Percentiles rank a stretch among this genome's conserved stretches.
These are phyloP conservation scores for Flaveria floridana DNA, from an alignment of 140 eudicot species.

Conservation along the genomic window DNA sequence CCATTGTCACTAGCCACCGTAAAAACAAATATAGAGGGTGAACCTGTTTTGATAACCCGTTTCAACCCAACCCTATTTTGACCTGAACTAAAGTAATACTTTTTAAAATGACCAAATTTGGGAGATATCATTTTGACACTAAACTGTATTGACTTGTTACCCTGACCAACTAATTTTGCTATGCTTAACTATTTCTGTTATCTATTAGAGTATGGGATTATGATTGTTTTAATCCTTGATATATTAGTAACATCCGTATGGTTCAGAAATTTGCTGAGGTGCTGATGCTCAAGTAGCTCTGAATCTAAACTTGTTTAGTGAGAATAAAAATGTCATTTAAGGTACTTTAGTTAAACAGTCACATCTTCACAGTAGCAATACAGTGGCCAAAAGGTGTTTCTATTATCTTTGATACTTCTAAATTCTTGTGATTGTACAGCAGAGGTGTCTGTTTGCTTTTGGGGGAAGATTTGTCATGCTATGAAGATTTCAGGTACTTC, in stretches of 20 bases:
- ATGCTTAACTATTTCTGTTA: neutral
- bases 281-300: conserved; percentile 39
- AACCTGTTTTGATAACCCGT: neutral
- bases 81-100: neutral
- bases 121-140: too few relatives aligned
- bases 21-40: neutral
- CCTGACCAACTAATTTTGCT: too few relatives aligned
- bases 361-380: conserved; percentile 18
- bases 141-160: too few relatives aligned
- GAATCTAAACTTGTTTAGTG: conserved; percentile 21
- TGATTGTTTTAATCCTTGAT: conserved; percentile 50
- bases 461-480: conserved; percentile 16
- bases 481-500: conserved; percentile 31
- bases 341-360: conserved; percentile 29
- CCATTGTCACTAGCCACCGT: neutral
- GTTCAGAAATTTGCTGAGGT: conserved; percentile 57
- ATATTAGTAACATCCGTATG: conserved; percentile 41
- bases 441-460: conserved; percentile 21
- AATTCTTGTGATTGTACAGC: conserved; percentile 8
- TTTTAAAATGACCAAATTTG: too few relatives aligned
- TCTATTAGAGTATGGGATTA: neutral
- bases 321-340: conserved; percentile 26
- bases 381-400: neutral
- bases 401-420: neutral
- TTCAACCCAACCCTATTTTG: neutral